Conservation (phyloP, 2,329 filamentous ascomycete species). For the Colletotrichum ledebouriae region DNA sequence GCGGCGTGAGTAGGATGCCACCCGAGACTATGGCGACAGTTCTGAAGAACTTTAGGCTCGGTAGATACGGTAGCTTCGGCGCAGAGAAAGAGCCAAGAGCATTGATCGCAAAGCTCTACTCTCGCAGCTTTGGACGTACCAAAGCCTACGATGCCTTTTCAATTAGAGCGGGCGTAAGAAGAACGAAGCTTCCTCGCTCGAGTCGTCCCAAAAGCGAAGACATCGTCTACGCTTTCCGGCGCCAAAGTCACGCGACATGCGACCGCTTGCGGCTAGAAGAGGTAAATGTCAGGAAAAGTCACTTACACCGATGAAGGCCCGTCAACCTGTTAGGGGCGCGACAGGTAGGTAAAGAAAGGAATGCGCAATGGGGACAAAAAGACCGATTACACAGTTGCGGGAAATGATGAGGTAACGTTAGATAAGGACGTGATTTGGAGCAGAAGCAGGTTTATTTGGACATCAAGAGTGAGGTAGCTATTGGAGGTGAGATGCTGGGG, state of each 20-base stretch:
- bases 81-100: neutral
- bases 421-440: neutral
- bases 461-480: conserved; percentile 4
- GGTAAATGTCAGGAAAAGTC: neutral
- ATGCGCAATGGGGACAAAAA: neutral
- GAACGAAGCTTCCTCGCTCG: neutral
- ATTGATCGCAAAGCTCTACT: neutral
- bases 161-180: neutral
- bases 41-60: too few relatives aligned
- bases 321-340: neutral
- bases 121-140: neutral
- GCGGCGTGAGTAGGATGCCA: neutral
- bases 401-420: conserved; percentile 16
- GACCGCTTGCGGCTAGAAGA: conserved; percentile 4
- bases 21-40: too few relatives aligned
- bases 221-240: neutral
- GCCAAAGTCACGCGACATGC: conserved; percentile 19
- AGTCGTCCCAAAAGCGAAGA: neutral
- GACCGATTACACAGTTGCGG: neutral
- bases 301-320: conserved; percentile 25
- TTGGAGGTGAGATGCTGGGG: neutral
- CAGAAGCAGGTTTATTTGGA: conserved; percentile 22
- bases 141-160: neutral
- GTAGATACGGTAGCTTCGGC: neutral
- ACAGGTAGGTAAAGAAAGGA: neutral